Evolutionary conservation across 148 eudicot genomes (phyloP).

Genomic region (Vaccinium myrtillus): DNA sequence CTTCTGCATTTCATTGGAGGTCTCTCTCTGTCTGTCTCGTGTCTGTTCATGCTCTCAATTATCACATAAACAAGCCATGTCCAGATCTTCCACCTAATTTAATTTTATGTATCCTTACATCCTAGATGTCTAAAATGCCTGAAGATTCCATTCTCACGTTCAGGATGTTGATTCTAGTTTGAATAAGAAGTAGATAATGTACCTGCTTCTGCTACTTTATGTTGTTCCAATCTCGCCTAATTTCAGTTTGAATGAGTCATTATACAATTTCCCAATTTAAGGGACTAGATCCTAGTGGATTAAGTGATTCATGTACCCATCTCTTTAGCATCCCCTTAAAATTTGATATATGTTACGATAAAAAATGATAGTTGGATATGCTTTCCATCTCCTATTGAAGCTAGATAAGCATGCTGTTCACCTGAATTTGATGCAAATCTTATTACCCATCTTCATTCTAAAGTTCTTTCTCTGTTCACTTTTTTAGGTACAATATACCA

Average conservation of each 20-base stretch:
- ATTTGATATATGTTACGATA: background rate
- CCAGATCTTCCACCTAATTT: background rate
- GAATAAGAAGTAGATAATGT: background rate
- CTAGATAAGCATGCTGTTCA: background rate
- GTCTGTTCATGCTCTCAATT: slow-evolving; percentile 1
- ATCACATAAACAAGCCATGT: background rate
- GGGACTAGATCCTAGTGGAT: background rate
- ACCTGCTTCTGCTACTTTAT: background rate
- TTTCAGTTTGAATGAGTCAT: background rate
- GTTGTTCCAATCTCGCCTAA: background rate
- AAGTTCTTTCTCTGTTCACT: slow-evolving; percentile 13
- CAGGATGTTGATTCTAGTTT: background rate
- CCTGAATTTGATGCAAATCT: background rate
- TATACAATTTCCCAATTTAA: background rate
- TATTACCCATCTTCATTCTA: background rate
- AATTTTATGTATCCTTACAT: background rate
- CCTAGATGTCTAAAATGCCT: background rate
- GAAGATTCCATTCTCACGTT: background rate
- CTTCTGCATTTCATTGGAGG: slow-evolving; percentile 99
- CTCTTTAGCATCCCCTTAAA: background rate
- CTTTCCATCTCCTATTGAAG: background rate
- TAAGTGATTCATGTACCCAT: background rate
- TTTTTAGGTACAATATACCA: slow-evolving; percentile 86
- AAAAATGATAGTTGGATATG: background rate
- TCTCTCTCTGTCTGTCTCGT: slow-evolving; percentile 18